Conservation (phyloP, 768 basidiomycete genomes). For the Pholiota microspora region DNA sequence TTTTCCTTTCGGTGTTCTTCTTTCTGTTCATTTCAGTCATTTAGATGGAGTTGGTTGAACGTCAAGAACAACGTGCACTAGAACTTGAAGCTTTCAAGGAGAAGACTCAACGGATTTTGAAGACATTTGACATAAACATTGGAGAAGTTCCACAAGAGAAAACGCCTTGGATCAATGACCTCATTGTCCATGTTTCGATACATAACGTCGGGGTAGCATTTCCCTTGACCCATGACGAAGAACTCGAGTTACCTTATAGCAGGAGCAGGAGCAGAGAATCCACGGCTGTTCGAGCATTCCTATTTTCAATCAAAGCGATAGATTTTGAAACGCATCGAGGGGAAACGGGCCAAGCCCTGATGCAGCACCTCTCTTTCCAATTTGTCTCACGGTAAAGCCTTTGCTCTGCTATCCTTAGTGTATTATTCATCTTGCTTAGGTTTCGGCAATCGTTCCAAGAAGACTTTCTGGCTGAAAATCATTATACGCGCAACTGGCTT, state of each 20-base stretch:
- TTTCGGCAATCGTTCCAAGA: conserved; percentile 72
- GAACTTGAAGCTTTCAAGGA: conserved; percentile 85
- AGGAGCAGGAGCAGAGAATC: conserved; percentile 36
- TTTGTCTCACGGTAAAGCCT: conserved; percentile 70
- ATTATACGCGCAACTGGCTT: conserved; percentile 68
- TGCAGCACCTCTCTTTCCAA: conserved; percentile 78
- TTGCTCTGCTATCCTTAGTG: conserved; percentile 3
- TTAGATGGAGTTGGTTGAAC: conserved; percentile 71
- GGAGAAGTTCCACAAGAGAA: conserved; percentile 36
- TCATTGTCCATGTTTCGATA: conserved; percentile 53
- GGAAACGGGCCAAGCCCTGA: conserved; percentile 73
- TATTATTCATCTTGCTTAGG: conserved; percentile 35
- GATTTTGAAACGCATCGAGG: conserved; percentile 71
- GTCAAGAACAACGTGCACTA: conserved; percentile 70
- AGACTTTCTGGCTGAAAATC: conserved; percentile 71
- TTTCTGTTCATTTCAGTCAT: conserved; percentile 4
- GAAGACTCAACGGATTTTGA: conserved; percentile 71
- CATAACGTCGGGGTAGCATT: conserved; percentile 86
- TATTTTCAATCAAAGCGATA: conserved; percentile 79
- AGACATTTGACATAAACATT: conserved; percentile 68
- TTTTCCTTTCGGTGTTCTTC: not conserved
- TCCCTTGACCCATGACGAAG: conserved; percentile 67
- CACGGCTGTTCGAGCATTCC: conserved; percentile 68
- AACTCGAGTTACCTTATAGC: conserved; percentile 47
- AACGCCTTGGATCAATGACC: conserved; percentile 53